A percentile compares a stretch with the other conserved stretches of the same genome.
phyloP scores from a whole-genome alignment of 2,329 filamentous ascomycete genomes.

The Fusarium domesticum region DNA sequence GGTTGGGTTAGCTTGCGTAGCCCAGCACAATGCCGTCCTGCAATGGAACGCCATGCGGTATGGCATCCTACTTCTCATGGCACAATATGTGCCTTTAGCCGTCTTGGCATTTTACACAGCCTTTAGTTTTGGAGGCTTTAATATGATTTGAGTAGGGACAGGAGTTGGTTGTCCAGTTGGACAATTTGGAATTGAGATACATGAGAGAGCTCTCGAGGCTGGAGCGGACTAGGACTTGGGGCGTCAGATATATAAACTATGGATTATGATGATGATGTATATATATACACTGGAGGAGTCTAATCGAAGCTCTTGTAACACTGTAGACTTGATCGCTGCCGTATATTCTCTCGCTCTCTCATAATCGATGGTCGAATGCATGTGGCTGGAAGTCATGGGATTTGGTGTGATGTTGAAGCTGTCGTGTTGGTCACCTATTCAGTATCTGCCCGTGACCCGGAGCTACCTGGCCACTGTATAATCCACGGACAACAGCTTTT shows the following conservation, averaged over 20 bases:
- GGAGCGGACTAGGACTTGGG: slow-evolving; percentile 6
- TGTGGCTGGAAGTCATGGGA: too few species aligned
- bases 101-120: not conserved
- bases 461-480: too few species aligned
- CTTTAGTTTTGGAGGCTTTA: not conserved
- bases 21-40: slow-evolving; percentile 23
- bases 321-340: slow-evolving; percentile 13
- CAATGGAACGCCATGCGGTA: slow-evolving; percentile 23
- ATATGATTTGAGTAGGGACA: not conserved
- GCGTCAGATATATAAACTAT: slow-evolving; percentile 23
- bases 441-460: too few species aligned
- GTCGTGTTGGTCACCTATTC: too few species aligned
- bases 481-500: too few species aligned
- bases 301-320: slow-evolving; percentile 19
- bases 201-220: slow-evolving; percentile 19
- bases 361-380: too few species aligned
- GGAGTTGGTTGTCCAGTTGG: slow-evolving; percentile 1
- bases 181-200: slow-evolving; percentile 21
- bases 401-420: too few species aligned
- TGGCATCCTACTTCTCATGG: slow-evolving; percentile 6
- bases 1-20: slow-evolving; percentile 21
- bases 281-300: slow-evolving; percentile 18
- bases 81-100: not conserved
- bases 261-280: slow-evolving; percentile 17
- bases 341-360: not conserved